Percentiles rank a stretch among this genome's conserved stretches.
Evolutionary conservation across 768 basidiomycete genomes (phyloP).

Genomic region (Leccinellum luteum): DNA sequence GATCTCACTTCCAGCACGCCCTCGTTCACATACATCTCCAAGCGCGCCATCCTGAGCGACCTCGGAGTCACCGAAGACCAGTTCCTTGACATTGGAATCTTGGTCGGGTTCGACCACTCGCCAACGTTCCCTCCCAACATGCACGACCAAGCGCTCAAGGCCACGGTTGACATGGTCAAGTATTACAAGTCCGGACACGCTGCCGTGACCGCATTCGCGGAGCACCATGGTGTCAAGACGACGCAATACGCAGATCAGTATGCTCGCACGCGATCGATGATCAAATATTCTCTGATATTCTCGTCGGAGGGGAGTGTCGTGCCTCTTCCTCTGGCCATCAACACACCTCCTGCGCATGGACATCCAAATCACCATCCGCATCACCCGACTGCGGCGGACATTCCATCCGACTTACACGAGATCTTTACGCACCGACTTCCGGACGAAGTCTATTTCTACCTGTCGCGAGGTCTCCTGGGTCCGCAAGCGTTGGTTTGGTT

Average conservation of each 20-base stretch:
- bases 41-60: slow-evolving; percentile 66
- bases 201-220: slow-evolving; percentile 71
- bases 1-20: slow-evolving; percentile 69
- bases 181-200: slow-evolving; percentile 89
- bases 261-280: slow-evolving; percentile 85
- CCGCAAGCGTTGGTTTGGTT: slow-evolving; percentile 96
- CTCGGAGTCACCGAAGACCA: slow-evolving; percentile 78
- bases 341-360: slow-evolving; percentile 46
- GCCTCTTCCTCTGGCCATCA: slow-evolving; percentile 75
- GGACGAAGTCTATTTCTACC: slow-evolving; percentile 95
- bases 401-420: slow-evolving; percentile 88
- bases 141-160: slow-evolving; percentile 79
- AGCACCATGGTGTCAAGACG: slow-evolving; percentile 79
- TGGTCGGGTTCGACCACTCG: slow-evolving; percentile 85
- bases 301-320: slow-evolving; percentile 80
- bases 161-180: slow-evolving; percentile 88
- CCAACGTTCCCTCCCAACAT: slow-evolving; percentile 78
- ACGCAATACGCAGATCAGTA: slow-evolving; percentile 83
- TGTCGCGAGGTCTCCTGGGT: slow-evolving; percentile 86
- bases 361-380: slow-evolving; percentile 57
- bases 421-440: slow-evolving; percentile 94
- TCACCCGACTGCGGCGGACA: slow-evolving; percentile 79
- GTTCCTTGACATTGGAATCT: slow-evolving; percentile 90
- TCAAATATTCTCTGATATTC: slow-evolving; percentile 88
- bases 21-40: slow-evolving; percentile 82